These are phyloP conservation scores for Dactylorhiza incarnata DNA, from an alignment of 106 monocot species.

Conservation along the genomic window DNA sequence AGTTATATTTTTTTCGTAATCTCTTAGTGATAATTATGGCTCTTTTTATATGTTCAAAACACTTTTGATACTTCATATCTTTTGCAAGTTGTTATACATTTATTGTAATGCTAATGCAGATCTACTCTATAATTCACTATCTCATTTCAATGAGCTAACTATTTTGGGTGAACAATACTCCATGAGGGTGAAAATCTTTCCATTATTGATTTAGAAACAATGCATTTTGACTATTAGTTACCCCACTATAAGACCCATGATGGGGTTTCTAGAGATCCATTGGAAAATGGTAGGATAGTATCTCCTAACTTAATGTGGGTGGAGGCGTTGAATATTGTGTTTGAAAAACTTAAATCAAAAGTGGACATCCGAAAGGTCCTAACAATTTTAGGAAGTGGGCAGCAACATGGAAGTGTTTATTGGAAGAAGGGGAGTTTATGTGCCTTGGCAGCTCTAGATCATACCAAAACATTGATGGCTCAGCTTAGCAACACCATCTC, in stretches of 20 bases:
- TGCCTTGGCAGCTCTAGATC: conserved; percentile 52
- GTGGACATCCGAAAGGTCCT: conserved; percentile 54
- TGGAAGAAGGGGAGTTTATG: conserved; percentile 74
- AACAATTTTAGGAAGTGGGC: conserved; percentile 85
- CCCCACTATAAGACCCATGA: conserved; percentile 87
- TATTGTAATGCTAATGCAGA: too few relatives aligned
- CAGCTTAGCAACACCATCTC: conserved; percentile 64
- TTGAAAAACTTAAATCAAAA: conserved; percentile 58
- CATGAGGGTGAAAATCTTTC: too few relatives aligned
- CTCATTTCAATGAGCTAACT: too few relatives aligned
- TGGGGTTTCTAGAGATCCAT: conserved; percentile 80
- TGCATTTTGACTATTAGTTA: conserved; percentile 73
- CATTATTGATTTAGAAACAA: too few relatives aligned
- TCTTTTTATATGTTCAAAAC: too few relatives aligned
- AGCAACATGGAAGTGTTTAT: conserved; percentile 97
- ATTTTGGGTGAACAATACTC: not conserved
- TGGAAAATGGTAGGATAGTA: conserved; percentile 61
- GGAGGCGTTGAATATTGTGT: conserved; percentile 69
- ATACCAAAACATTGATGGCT: conserved; percentile 26
- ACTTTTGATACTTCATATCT: too few relatives aligned
- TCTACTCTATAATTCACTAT: too few relatives aligned
- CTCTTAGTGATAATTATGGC: too few relatives aligned
- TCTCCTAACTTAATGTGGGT: conserved; percentile 99
- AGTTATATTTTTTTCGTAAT: too few relatives aligned
- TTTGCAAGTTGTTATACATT: too few relatives aligned